These are phyloP conservation scores for Elsinoe perseae DNA, from an alignment of 2,329 filamentous ascomycete species.

Conservation along the genomic window DNA sequence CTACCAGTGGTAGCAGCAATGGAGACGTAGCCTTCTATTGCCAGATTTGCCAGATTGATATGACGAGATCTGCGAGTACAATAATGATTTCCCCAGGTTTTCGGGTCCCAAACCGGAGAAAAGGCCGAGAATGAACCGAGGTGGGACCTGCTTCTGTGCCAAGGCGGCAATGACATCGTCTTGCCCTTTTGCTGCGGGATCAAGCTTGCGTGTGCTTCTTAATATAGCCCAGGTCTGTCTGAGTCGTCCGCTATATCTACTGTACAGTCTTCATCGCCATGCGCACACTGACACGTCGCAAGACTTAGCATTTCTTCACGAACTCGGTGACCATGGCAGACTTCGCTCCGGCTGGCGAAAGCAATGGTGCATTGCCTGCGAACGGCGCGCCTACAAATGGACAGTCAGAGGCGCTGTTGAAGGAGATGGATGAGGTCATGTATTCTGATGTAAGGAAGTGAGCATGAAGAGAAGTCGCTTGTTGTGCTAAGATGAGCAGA, in stretches of 20 bases:
- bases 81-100: not conserved
- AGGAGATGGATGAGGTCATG: slow-evolving; percentile 41
- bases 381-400: slow-evolving; percentile 4
- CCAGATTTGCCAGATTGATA: too few species aligned
- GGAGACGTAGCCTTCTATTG: too few species aligned
- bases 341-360: not conserved
- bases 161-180: slow-evolving; percentile 2
- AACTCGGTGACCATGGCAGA: not conserved
- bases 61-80: too few species aligned
- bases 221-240: not conserved
- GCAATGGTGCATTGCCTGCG: not conserved
- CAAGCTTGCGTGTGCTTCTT: slow-evolving; percentile 13
- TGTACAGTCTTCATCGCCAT: not conserved
- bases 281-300: not conserved
- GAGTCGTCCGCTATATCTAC: not conserved
- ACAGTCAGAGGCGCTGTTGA: slow-evolving; percentile 19
- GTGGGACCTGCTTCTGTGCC: not conserved
- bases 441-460: slow-evolving; percentile 39
- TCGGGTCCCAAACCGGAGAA: not conserved
- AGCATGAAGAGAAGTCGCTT: too few species aligned
- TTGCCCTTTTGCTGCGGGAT: slow-evolving; percentile 4
- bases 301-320: not conserved
- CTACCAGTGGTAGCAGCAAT: not conserved
- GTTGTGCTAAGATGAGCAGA: slow-evolving; percentile 36
- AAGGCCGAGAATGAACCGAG: slow-evolving; percentile 6